Percentiles rank a stretch among this genome's conserved stretches.
These are phyloP conservation scores for Paecilomyces variotii DNA, from an alignment of 2,329 filamentous ascomycete genomes.

Conservation along the genomic window DNA sequence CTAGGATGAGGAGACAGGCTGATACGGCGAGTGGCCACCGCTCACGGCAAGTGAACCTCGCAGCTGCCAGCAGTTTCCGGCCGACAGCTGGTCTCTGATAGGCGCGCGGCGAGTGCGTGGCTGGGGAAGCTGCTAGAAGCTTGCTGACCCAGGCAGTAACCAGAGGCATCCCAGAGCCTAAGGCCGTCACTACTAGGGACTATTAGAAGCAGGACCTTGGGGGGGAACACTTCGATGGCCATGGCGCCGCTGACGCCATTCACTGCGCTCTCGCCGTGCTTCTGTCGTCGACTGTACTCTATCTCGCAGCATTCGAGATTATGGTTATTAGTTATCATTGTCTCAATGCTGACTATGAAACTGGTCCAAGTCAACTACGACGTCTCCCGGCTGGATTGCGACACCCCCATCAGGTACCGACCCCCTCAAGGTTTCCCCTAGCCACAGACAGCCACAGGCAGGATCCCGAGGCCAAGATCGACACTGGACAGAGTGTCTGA, in stretches of 20 bases:
- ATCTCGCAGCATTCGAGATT: background rate
- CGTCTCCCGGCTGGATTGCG: background rate
- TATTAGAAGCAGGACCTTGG: background rate
- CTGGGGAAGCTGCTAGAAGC: conserved; percentile 14
- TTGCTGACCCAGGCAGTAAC: background rate
- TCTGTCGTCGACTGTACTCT: background rate
- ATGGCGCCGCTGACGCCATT: conserved; percentile 20
- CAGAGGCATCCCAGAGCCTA: background rate
- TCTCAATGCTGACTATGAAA: no score
- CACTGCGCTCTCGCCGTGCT: conserved; percentile 1
- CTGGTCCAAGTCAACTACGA: background rate
- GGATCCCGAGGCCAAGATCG: background rate
- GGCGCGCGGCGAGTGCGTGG: background rate
- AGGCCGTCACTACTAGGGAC: background rate
- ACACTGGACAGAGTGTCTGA: background rate
- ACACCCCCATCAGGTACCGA: background rate
- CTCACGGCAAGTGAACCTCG: conserved; percentile 14
- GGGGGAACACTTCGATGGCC: conserved; percentile 6
- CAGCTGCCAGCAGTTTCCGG: background rate
- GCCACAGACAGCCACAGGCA: background rate
- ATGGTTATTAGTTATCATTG: no score
- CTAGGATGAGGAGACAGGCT: background rate
- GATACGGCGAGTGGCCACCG: conserved; percentile 15
- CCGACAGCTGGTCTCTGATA: background rate
- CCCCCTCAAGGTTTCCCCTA: background rate